phyloP scores from a whole-genome alignment of 768 basidiomycete genomes.

The Phlegmacium glaucopus region DNA sequence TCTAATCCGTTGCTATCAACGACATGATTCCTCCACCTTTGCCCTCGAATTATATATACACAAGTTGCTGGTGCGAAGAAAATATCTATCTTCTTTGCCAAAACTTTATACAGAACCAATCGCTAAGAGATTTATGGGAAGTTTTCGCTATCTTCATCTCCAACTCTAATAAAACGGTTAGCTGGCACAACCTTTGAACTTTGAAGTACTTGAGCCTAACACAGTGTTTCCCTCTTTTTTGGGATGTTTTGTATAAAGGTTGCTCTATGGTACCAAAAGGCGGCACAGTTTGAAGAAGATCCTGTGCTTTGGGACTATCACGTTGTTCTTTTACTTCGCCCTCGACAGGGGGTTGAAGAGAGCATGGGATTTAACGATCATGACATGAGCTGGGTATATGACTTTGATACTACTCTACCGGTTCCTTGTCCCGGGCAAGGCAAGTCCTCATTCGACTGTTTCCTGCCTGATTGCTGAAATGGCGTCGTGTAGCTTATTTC shows the following conservation, averaged over 20 bases:
- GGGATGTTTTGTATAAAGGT: slow-evolving; percentile 38
- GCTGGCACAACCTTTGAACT: slow-evolving; percentile 12
- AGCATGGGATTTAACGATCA: slow-evolving; percentile 1
- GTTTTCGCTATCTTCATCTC: slow-evolving; percentile 62
- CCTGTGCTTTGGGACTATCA: slow-evolving; percentile 77
- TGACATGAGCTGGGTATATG: slow-evolving; percentile 57
- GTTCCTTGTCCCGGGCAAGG: slow-evolving; percentile 52
- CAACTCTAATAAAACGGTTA: slow-evolving; percentile 55
- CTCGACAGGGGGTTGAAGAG: slow-evolving; percentile 13
- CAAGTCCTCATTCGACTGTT: too few species aligned
- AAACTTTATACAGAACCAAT: slow-evolving; percentile 31
- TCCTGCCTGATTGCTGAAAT: too few species aligned
- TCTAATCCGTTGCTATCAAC: not conserved
- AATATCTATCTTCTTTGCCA: slow-evolving; percentile 62
- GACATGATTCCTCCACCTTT: slow-evolving; percentile 24
- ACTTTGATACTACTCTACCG: slow-evolving; percentile 55
- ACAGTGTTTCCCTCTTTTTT: not conserved
- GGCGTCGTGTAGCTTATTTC: slow-evolving; percentile 44
- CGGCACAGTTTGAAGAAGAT: slow-evolving; percentile 25
- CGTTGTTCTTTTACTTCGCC: slow-evolving; percentile 54
- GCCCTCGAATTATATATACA: slow-evolving; percentile 46
- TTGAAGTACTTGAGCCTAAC: not conserved
- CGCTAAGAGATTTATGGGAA: slow-evolving; percentile 39
- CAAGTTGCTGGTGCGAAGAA: slow-evolving; percentile 68
- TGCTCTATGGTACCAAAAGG: slow-evolving; percentile 61